Evolutionary conservation across 345 rosid genomes (phyloP).

Genomic region (Linum lewisii): DNA sequence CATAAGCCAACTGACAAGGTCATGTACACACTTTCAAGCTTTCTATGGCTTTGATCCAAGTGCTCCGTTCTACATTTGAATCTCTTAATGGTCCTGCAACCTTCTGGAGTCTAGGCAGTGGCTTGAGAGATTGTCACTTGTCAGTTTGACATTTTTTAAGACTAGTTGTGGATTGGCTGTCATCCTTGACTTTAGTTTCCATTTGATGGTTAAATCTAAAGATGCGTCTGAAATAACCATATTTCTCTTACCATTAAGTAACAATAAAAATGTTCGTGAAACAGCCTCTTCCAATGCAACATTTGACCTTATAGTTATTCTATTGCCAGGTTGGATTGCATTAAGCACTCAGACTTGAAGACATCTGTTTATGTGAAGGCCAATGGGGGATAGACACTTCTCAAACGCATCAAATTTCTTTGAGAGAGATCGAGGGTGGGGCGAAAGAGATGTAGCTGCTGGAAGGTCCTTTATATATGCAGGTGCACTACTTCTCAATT

Average conservation of each 20-base stretch:
- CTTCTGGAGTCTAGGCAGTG: not conserved
- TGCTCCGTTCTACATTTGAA: no score
- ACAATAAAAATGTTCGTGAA: not conserved
- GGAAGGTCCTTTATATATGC: not conserved
- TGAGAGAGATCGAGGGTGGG: not conserved
- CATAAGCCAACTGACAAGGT: not conserved
- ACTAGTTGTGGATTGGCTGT: not conserved
- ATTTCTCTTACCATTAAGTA: no score
- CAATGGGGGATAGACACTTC: not conserved
- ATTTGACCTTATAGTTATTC: not conserved
- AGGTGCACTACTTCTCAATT: not conserved
- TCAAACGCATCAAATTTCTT: not conserved
- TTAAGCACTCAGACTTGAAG: not conserved
- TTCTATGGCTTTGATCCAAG: no score
- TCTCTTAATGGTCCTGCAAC: not conserved
- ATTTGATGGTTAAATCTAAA: not conserved
- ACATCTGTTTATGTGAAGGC: not conserved
- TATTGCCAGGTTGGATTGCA: not conserved
- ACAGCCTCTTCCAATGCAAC: not conserved
- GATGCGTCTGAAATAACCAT: not conserved
- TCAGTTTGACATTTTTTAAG: not conserved
- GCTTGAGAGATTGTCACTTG: not conserved
- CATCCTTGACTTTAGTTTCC: not conserved
- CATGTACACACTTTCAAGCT: no score
- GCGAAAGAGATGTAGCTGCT: slow-evolving; percentile 1